Evolutionary conservation across 257 asterid species (phyloP), one percentile per base, ranked within the genome.

Genomic region (Nicotiana noctiflora): DNA sequence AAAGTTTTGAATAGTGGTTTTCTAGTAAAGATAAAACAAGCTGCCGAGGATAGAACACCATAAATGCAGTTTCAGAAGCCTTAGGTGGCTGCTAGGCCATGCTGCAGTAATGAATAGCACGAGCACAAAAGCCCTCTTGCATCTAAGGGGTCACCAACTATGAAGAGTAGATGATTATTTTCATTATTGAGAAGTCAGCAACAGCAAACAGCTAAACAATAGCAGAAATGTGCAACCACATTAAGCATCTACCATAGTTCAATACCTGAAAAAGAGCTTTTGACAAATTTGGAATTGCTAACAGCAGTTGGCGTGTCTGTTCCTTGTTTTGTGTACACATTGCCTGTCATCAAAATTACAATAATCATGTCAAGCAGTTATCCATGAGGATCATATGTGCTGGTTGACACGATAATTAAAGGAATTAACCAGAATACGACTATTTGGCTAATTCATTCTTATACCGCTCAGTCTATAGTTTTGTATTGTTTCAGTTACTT

Each of bases 241-340:
- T 81, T 40, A 18, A 72, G 78, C 61, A 46, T 72, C 61, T 21
- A 23, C 40, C 23, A 49, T 14, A 78, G 11, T 62, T 82, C 21
- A 81, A 80, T 65, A 93, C 99, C 99, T 93, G 99, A 75, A 95
- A 91, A 81, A 93, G 84, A 81, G 98, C 98, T 90, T 92, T 92
- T 55, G 95, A 64, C 89, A 95, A 85, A 82, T 86, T 88, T 17
- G 99, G 97, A 79, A 85, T 75, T 82, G 93, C 87, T 40, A 90
- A 90, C 86, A 95, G 87, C 61, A 93, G 85, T 77, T 90, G 89
- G 21, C 90, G 93, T 57, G 94, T 92, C 85, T 90, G 92, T 82
- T 93, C 99, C 89, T 93, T 92, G 84, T 92, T 88, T 83, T 89
- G 93, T 44, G 93, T 91, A 79, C 97, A 94, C 90, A 95, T 82